Base-by-base conservation (phyloP, 2,329 filamentous ascomycete genomes). In the Fusarium ambrosium region DNA sequence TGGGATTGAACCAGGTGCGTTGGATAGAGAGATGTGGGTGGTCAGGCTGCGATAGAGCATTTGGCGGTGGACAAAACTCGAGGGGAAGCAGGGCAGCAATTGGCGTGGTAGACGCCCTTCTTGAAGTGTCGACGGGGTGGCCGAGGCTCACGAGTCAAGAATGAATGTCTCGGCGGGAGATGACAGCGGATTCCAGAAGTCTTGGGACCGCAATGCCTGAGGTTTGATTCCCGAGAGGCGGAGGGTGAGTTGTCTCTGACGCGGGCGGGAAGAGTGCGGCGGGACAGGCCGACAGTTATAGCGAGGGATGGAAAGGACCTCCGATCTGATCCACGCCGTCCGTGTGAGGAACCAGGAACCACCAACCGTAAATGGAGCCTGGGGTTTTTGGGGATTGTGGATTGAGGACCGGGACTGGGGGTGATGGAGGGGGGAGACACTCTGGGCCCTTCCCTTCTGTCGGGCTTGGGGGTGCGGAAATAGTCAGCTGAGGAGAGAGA, bases 161-260 rank as follows among this genome's bases (percentile, higher is more conserved):
- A 77, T 75, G 74, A 66, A 60, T 77, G 75, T 78, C 74, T 78
- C 68, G 71, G 69, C 69, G 69, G 74, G 72, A 78, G 76, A 78
- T 78, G 74, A 78, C 43, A 67, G 63, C 64, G 72, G 71, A 78
- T 78, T 78, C 76, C 76, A 75, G 60, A 75, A 66, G 72, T 64
- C 70, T 66, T 78, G 75, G 73, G 72, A 65, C 69, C 62, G 64
- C 69, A 71, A 74, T 75, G 68, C 72, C 71, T 73, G 71, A 68
- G 62, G 36, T 45, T 60, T 74, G 66, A 61, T 74, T 72, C 68
- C 70, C 63, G 72, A 61, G 64, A 70, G 61, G 64, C 70, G 56
- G 62, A 71, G 60, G 68, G 64, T 62, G 34, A 71, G 72, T 73
- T 71, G 70, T 77, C 70, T 77, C 75, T 77, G 70, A 69, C 68